These are phyloP conservation scores for Tolypocladium guangdongense DNA, from an alignment of 2,329 filamentous ascomycete genomes.

Conservation along the genomic window DNA sequence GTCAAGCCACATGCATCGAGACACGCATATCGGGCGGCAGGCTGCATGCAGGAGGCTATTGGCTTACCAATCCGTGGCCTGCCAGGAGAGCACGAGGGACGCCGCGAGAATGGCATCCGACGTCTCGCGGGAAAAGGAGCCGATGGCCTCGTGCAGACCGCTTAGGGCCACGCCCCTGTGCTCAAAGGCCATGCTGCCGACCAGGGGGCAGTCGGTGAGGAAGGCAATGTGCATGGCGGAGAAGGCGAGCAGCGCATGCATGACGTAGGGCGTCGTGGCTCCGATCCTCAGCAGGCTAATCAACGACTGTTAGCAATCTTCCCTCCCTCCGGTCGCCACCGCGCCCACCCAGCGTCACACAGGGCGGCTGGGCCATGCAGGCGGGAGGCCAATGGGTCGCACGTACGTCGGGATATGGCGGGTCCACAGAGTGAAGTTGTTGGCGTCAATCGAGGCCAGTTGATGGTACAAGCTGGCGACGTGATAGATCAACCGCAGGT, in stretches of 20 bases:
- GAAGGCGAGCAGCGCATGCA: conserved; percentile 85
- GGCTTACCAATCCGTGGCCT: conserved; percentile 85
- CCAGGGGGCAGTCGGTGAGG: conserved; percentile 74
- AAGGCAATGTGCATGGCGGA: conserved; percentile 93
- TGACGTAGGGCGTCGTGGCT: conserved; percentile 74
- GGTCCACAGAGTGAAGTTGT: conserved; percentile 85
- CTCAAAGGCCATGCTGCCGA: conserved; percentile 79
- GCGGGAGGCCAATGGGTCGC: background rate
- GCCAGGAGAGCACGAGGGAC: conserved; percentile 88
- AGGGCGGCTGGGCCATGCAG: background rate
- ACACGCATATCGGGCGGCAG: background rate
- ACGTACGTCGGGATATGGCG: conserved; percentile 84
- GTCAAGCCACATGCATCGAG: background rate
- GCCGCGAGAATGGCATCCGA: conserved; percentile 87
- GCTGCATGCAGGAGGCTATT: background rate
- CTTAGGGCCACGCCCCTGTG: conserved; percentile 79
- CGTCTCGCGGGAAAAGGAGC: conserved; percentile 71
- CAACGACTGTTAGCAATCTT: background rate
- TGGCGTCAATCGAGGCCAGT: conserved; percentile 64
- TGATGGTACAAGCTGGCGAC: conserved; percentile 78
- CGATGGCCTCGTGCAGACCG: conserved; percentile 79
- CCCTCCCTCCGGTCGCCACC: background rate
- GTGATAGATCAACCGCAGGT: conserved; percentile 83
- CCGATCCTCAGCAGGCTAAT: conserved; percentile 58
- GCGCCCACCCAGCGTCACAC: conserved; percentile 6